Evolutionary conservation across 2,329 filamentous ascomycete species (phyloP), one percentile per base, ranked within the genome.

Genomic region (Trichoderma sp.): DNA sequence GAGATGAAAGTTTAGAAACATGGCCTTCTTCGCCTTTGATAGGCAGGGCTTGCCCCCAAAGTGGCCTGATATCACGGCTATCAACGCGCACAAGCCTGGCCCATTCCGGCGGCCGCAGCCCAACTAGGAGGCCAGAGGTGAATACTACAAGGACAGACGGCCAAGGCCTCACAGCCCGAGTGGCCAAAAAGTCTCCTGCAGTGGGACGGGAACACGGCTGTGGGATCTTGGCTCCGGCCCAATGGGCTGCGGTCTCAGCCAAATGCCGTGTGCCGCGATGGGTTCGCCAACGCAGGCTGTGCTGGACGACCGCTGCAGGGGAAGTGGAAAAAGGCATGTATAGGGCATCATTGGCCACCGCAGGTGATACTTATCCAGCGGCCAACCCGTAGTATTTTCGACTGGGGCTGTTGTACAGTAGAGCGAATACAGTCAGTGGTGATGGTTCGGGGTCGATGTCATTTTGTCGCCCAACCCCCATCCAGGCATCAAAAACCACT

Each of bases 131-230:
- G 26, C 61, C 14, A 56, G 26, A 1, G 14, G 21, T 43, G 16
- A 14, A 55, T 26, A 26, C 4, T 5, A n/a, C n/a, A n/a, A 3
- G 28, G 10, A 10, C 7, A 32, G 24, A 21, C 24, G 52, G 43
- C 37, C 46, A 58, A 26, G 52, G 60, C 46, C 52, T 58, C 61
- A 46, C 52, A 66, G 61, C 37, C 60, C 60, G 21, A 55, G 49
- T 34, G n/a, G 43, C 26, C 26, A 55, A 43, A 43, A 55, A 28
- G 43, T n/a, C 54, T 37, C 39, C 58, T 59, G 63, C 63, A 59
- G 63, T 66, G 63, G 63, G 63, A 66, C 63, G 54, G 54, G 10
- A 59, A 18, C 54, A 59, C 34, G 63, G 28, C 58, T 66, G 63
- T 59, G 52, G 59, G 63, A 66, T 66, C 43, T 26, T 58, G 21